phyloP scores from a whole-genome alignment of 1,139 yeast genomes.

The Petasospora fabianii region DNA sequence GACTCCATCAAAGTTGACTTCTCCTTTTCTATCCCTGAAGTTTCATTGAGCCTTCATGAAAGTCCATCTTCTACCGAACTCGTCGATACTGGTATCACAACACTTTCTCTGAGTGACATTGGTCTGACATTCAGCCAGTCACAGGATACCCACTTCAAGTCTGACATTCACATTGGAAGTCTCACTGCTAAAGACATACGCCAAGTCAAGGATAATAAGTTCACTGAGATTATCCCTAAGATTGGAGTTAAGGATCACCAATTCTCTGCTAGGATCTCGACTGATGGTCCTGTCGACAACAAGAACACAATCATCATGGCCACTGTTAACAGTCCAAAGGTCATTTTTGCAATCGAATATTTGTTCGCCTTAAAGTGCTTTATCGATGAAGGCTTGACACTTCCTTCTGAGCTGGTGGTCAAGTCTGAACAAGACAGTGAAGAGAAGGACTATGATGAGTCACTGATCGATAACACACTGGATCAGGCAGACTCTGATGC shows the following conservation, averaged over 20 bases:
- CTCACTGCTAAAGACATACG: slow-evolving; percentile 79
- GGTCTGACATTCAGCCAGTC: slow-evolving; percentile 48
- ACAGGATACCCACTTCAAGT: slow-evolving; percentile 52
- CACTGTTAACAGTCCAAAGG: slow-evolving; percentile 75
- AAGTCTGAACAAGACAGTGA: not conserved
- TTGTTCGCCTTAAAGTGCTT: slow-evolving; percentile 72
- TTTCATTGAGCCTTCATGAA: slow-evolving; percentile 64
- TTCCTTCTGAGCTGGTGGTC: slow-evolving; percentile 12
- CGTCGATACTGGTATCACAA: slow-evolving; percentile 50
- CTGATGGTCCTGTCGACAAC: slow-evolving; percentile 40
- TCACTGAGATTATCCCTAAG: slow-evolving; percentile 77
- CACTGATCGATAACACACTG: slow-evolving; percentile 1
- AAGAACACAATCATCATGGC: slow-evolving; percentile 51
- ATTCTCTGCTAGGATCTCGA: slow-evolving; percentile 53
- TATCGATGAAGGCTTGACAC: slow-evolving; percentile 41
- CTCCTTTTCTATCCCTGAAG: slow-evolving; percentile 54
- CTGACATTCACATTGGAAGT: slow-evolving; percentile 64
- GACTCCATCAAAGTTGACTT: slow-evolving; percentile 45
- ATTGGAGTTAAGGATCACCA: slow-evolving; percentile 63
- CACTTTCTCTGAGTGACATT: slow-evolving; percentile 59
- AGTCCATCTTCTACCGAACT: slow-evolving; percentile 44
- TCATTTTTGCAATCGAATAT: slow-evolving; percentile 83
- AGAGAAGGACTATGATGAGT: slow-evolving; percentile 5
- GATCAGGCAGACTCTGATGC: not conserved
- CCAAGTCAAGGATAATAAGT: slow-evolving; percentile 56